phyloP scores from a whole-genome alignment of 805 yeast species.

The Wickerhamomyces silvicola region DNA sequence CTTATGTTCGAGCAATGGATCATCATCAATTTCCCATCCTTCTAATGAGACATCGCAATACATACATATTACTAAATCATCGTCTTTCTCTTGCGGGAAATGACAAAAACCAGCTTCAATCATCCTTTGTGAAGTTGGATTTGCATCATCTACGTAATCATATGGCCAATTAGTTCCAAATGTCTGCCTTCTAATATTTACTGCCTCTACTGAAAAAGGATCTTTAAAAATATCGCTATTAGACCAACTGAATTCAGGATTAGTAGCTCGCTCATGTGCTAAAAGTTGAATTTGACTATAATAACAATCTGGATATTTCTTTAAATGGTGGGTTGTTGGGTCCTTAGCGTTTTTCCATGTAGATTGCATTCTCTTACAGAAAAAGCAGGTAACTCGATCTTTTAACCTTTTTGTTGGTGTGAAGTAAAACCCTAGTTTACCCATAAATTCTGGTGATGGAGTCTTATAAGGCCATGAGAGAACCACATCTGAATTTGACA shows the following conservation, averaged over 20 bases:
- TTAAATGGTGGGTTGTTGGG: conserved; percentile 42
- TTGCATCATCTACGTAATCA: conserved; percentile 30
- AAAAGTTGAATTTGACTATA: conserved; percentile 20
- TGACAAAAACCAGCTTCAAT: conserved; percentile 62
- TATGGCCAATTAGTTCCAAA: conserved; percentile 43
- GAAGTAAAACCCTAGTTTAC: conserved; percentile 56
- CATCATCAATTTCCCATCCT: conserved; percentile 68
- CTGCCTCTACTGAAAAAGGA: conserved; percentile 27
- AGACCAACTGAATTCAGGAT: conserved; percentile 16
- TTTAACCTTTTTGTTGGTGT: conserved; percentile 44
- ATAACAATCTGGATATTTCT: conserved; percentile 27
- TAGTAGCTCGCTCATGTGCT: conserved; percentile 17
- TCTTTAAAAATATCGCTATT: conserved; percentile 22
- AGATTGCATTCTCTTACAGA: conserved; percentile 47
- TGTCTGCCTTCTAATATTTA: conserved; percentile 30
- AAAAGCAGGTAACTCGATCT: conserved; percentile 53
- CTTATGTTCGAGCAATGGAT: conserved; percentile 55
- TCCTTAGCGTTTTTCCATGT: conserved; percentile 52
- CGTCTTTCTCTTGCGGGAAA: conserved; percentile 39
- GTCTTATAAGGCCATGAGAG: conserved; percentile 21
- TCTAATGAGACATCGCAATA: conserved; percentile 59
- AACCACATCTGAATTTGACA: conserved; percentile 9
- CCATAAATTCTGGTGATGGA: conserved; percentile 35
- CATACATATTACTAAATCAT: conserved; percentile 55
- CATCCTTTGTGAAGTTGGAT: conserved; percentile 35